Evolutionary conservation across 768 basidiomycete genomes (phyloP), one percentile per base, ranked within the genome.

Genomic region (Russula lepida): DNA sequence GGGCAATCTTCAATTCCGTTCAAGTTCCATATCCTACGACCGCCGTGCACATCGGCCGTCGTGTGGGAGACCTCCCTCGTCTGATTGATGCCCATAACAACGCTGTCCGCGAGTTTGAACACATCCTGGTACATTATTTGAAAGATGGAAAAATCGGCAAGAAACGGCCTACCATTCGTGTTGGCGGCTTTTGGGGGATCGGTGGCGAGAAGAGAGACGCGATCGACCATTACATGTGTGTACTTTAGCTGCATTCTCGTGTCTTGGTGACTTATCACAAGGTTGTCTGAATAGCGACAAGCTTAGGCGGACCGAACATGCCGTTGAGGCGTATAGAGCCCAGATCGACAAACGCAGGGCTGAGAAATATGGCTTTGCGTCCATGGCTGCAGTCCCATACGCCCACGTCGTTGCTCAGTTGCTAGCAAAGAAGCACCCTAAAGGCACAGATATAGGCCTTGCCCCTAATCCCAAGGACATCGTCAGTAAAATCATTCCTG

Each of bases 381-480:
- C 89, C 44, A 87, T 94, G 84, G 90, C 88, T 48, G 84, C 89
- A 0, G 86, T 92, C 3, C 87, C 90, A 0, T 95, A 91, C 66
- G 90, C 92, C 0, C 93, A 95, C 67, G 79, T 88, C 53, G 91
- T 92, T 17, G 92, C 90, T 1, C 83, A 83, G 66, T 77, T 84
- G 62, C 77, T 94, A 51, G 73, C 74, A 32, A 75, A 75, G 59
- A 94, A 92, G 71, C 81, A 79, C 63, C 83, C 88, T 2, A 87
- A 87, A 68, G 88, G 89, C 7, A 81, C 90, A 0, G 76, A 74
- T 9, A 82, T 95, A 58, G 72, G 76, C 27, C 75, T 93, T 52
- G 93, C 92, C 2, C 92, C 92, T 1, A 91, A 92, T 71, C 92
- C 92, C 19, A 91, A 89, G 69, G 92, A 93, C 70, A 89, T 93